Percentiles rank a stretch among this genome's conserved stretches.
phyloP scores from a whole-genome alignment of 1,139 yeast species.

The Geotrichum candidum region DNA sequence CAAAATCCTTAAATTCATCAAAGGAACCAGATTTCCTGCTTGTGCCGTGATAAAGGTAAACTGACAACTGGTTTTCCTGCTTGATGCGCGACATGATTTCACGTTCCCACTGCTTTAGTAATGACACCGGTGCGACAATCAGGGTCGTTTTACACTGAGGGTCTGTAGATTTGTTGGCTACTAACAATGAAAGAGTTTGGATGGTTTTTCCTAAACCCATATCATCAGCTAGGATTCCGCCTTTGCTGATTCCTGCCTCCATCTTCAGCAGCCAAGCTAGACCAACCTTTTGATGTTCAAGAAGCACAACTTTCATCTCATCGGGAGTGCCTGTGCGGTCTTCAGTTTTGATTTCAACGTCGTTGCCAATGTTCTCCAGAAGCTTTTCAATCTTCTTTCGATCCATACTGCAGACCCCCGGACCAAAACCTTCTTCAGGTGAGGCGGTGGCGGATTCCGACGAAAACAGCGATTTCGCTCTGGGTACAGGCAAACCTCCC shows the following conservation, averaged over 20 bases:
- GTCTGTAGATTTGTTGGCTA: conserved; percentile 46
- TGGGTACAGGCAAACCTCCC: background rate
- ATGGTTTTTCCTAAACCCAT: conserved; percentile 94
- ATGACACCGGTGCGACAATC: conserved; percentile 78
- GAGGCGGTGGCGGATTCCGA: background rate
- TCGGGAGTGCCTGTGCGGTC: conserved; percentile 64
- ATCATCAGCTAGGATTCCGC: conserved; percentile 87
- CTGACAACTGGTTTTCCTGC: conserved; percentile 42
- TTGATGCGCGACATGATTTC: conserved; percentile 63
- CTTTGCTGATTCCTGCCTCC: conserved; percentile 49
- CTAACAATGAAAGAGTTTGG: conserved; percentile 64
- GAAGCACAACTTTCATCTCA: conserved; percentile 55
- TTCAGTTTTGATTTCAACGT: conserved; percentile 39
- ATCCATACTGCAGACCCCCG: conserved; percentile 1
- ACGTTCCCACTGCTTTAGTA: conserved; percentile 76
- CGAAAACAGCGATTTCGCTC: conserved; percentile 4
- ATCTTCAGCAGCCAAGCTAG: conserved; percentile 71
- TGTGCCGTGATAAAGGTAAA: conserved; percentile 63
- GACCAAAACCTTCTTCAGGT: background rate
- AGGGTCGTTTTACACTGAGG: conserved; percentile 50
- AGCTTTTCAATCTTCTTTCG: conserved; percentile 46
- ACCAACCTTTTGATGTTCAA: conserved; percentile 85
- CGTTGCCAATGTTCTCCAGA: conserved; percentile 58
- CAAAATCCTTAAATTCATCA: conserved; percentile 48
- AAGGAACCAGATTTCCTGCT: conserved; percentile 45